Evolutionary conservation across 768 basidiomycete genomes (phyloP).

Genomic region (Pulveroboletus sp.): DNA sequence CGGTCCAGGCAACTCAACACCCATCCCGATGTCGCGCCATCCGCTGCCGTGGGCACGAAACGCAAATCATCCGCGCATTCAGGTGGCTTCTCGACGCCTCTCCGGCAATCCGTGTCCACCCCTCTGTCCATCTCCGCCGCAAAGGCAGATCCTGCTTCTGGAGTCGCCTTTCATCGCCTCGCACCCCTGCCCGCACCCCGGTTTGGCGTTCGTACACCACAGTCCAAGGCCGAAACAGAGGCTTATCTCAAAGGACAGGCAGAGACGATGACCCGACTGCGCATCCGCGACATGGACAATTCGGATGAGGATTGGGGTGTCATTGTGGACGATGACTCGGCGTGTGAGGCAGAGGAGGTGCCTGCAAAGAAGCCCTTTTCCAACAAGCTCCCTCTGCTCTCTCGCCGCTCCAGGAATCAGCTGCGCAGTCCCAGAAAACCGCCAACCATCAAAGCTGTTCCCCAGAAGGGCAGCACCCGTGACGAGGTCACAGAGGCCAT

Average conservation of each 20-base stretch:
- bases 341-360: conserved; percentile 45
- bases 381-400: conserved; percentile 17
- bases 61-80: conserved; percentile 53
- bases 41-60: conserved; percentile 53
- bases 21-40: conserved; percentile 1
- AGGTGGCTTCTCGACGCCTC: conserved; percentile 54
- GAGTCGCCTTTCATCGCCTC: conserved; percentile 34
- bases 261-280: conserved; percentile 61
- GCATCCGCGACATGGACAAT: conserved; percentile 53
- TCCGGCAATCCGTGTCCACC: conserved; percentile 44
- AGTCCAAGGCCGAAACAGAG: conserved; percentile 37
- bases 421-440: conserved; percentile 30
- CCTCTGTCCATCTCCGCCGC: conserved; percentile 37
- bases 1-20: conserved; percentile 31
- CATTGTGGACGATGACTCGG: conserved; percentile 47
- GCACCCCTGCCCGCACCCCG: conserved; percentile 33
- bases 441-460: conserved; percentile 19
- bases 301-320: conserved; percentile 45
- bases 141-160: conserved; percentile 32
- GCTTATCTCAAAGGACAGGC: conserved; percentile 50
- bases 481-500: conserved; percentile 67
- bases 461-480: conserved; percentile 41
- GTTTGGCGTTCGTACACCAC: conserved; percentile 29
- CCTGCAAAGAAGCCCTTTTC: conserved; percentile 34
- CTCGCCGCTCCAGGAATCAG: conserved; percentile 28